Base-by-base conservation (phyloP, 139 green algal genomes). In the Micractinium conductrix region DNA sequence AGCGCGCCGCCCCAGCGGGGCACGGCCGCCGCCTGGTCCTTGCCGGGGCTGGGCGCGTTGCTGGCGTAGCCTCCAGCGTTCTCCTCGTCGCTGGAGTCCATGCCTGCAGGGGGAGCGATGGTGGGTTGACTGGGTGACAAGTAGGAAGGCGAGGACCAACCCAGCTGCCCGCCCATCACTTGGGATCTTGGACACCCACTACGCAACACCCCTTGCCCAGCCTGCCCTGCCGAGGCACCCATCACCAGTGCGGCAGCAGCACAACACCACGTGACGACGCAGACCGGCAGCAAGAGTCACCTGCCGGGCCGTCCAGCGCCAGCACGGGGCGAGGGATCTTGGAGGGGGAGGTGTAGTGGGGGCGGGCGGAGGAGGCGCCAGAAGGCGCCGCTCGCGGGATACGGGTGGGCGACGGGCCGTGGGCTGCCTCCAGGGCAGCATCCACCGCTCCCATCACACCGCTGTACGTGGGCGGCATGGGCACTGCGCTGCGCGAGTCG, bases 391-490 rank as follows among this genome's bases (percentile, higher is more conserved):
- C n/a, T n/a, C n/a, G n/a, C n/a, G n/a, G n/a, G n/a, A n/a, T n/a
- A n/a, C n/a, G n/a, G n/a, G n/a, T n/a, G n/a, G n/a, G n/a, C n/a
- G n/a, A n/a, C n/a, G n/a, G n/a, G n/a, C n/a, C n/a, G n/a, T n/a
- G 45, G 0, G 74, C 48, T 4, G 45, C 12, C 10, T 55, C 38
- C 38, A 82, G 58, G 17, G 76, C 76, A 4, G 62, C 58, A 38
- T 82, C 76, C 38, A 82, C 76, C 8, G 9, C 17, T 2, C 40
- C 76, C 76, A 82, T 28, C 53, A 82, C 76, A 7, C 26, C 45
- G 10, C 38, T 58, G 58, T 82, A 82, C 22, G 10, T 58, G 28
- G 76, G 76, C 38, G 35, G 33, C 33, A 40, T 22, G n/a, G 40
- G 55, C 38, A 40, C 53, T 16, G 38, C 76, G 60, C 60, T 68